Base-by-base conservation (phyloP, 805 yeast species). In the Yarrowia alimentaria region DNA sequence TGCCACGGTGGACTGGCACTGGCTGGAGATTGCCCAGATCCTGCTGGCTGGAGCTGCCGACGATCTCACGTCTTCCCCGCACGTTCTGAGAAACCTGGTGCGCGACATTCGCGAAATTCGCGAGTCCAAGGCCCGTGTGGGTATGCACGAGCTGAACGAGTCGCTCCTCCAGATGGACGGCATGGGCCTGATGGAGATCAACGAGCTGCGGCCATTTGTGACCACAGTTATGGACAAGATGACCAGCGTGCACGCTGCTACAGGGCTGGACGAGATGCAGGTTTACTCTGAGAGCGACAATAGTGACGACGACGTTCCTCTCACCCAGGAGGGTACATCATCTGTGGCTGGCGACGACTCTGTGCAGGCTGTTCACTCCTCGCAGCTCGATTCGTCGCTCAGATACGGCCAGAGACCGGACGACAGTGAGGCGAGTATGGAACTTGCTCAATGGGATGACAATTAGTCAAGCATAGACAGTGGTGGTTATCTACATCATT, bases 81-180 rank as follows among this genome's bases (percentile, higher is more conserved):
- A 85, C 59, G 81, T 76, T 53, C 66, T 91, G 19, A 69, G 93
- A 42, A 76, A 85, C 2, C 64, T 80, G 12, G 69, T 91, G 3
- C 95, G 89, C 60, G 97, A 91, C 60, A 69, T 93, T 49, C 73
- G 93, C 31, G 98, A 93, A 67, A 73, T 89, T 5, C 71, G 99
- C 33, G 77, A 80, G 57, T 77, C 85, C 22, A 93, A 93, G 62
- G 81, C 89, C 2, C 74, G 93, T 48, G 80, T 80, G 52, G 98
- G 98, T 61, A 68, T 91, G 35, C 69, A 73, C 40, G 82, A 81
- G 56, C 68, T 91, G 55, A 91, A 91, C 67, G 94, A 85, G 56
- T 78, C 84, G 16, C 87, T 90, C 66, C 73, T 91, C 54, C 87
- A 81, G 61, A 70, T 91, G 64, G 91, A 89, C 58, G 88, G 93